Percentiles rank a stretch among this genome's conserved stretches.
Evolutionary conservation across 2,329 filamentous ascomycete species (phyloP).

Genomic region (Hypomyces perniciosus): DNA sequence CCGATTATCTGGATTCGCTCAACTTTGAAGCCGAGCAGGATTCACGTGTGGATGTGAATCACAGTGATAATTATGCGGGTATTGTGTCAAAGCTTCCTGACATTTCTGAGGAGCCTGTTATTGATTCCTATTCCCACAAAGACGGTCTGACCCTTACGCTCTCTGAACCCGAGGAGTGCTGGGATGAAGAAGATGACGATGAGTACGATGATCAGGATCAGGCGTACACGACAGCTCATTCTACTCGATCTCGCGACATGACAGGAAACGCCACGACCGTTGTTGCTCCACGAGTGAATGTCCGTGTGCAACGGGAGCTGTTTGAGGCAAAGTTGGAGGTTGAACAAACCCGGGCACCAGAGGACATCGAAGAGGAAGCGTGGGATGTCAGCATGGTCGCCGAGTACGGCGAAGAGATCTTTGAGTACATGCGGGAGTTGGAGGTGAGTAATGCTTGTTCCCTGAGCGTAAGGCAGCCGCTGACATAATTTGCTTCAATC

Average conservation of each 20-base stretch:
- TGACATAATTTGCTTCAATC: slow-evolving; percentile 13
- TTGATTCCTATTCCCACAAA: slow-evolving; percentile 18
- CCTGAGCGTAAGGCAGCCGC: slow-evolving; percentile 4
- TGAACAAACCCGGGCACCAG: slow-evolving; percentile 58
- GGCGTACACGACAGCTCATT: slow-evolving; percentile 72
- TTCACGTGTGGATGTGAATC: slow-evolving; percentile 18
- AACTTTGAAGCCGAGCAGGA: slow-evolving; percentile 21
- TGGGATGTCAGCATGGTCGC: slow-evolving; percentile 98
- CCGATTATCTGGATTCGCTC: slow-evolving; percentile 24
- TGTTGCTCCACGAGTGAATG: slow-evolving; percentile 65
- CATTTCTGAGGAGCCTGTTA: slow-evolving; percentile 26
- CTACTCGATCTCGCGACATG: slow-evolving; percentile 63
- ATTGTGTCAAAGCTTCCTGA: slow-evolving; percentile 24
- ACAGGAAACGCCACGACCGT: slow-evolving; percentile 50
- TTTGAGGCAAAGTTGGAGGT: slow-evolving; percentile 60
- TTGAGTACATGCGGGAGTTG: slow-evolving; percentile 80
- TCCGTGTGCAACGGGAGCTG: slow-evolving; percentile 66
- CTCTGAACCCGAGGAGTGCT: slow-evolving; percentile 59
- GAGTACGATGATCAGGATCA: slow-evolving; percentile 53
- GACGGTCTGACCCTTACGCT: slow-evolving; percentile 24
- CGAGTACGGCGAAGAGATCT: slow-evolving; percentile 94
- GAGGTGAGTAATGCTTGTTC: slow-evolving; percentile 57
- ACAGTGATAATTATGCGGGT: slow-evolving; percentile 20
- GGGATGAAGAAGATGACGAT: slow-evolving; percentile 75
- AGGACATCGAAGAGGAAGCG: slow-evolving; percentile 80